Conservation (phyloP, 257 asterid genomes). For the Prunella vulgaris region DNA sequence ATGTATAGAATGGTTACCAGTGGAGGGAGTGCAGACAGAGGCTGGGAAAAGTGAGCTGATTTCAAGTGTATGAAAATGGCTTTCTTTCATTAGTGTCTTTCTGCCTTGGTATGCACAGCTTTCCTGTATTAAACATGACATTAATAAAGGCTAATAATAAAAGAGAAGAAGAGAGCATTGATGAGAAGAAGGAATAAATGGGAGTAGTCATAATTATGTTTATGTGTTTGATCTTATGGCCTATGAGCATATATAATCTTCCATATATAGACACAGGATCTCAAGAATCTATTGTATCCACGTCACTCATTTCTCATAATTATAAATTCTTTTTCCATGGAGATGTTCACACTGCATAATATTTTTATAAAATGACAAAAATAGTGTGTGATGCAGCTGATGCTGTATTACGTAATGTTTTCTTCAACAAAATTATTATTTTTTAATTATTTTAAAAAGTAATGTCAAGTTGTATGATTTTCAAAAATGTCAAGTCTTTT, state of each 20-base stretch:
- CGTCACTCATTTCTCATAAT: too few relatives aligned
- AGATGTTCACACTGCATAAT: too few relatives aligned
- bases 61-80: conserved; percentile 29
- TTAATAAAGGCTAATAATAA: background rate
- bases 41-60: conserved; percentile 33
- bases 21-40: conserved; percentile 33
- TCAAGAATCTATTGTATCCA: too few relatives aligned
- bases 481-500: too few relatives aligned
- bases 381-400: too few relatives aligned
- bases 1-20: conserved; percentile 8
- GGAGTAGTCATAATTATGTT: conserved; percentile 21
- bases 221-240: background rate
- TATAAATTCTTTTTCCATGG: too few relatives aligned
- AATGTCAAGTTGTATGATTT: too few relatives aligned
- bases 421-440: too few relatives aligned
- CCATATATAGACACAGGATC: background rate
- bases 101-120: conserved; percentile 7
- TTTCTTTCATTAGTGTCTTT: background rate
- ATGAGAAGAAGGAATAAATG: background rate
- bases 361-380: too few relatives aligned
- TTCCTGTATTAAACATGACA: conserved; percentile 13
- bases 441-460: too few relatives aligned
- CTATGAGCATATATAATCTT: conserved; percentile 1
- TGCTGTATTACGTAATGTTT: too few relatives aligned
- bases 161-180: conserved; percentile 13